phyloP scores from a whole-genome alignment of 805 yeast species.

The Pichia nanzhaoensis region DNA sequence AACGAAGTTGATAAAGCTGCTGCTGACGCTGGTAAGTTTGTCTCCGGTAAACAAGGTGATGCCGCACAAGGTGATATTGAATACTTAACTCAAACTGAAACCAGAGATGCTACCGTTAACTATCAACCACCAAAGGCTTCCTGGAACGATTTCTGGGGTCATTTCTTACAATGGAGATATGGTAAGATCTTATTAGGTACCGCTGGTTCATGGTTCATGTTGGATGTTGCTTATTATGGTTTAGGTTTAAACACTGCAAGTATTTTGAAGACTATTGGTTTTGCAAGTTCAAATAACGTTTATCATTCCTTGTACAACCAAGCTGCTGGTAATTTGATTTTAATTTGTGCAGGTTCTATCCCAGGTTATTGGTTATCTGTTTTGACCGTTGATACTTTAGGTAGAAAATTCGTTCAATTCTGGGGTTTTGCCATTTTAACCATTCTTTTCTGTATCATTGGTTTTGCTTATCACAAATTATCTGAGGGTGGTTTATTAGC shows the following conservation, averaged over 20 bases:
- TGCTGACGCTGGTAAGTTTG: constrained; percentile 48
- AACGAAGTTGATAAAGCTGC: constrained; percentile 50
- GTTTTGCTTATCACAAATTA: constrained; percentile 74
- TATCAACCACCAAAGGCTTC: constrained; percentile 75
- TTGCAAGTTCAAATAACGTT: constrained; percentile 63
- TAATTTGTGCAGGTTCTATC: constrained; percentile 89
- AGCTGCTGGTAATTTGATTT: constrained; percentile 88
- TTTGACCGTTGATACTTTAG: constrained; percentile 72
- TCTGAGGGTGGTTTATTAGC: constrained; percentile 64
- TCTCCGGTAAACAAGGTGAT: constrained; percentile 44
- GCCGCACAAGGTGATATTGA: constrained; percentile 41
- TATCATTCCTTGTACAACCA: constrained; percentile 65
- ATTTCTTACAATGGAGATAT: constrained; percentile 83
- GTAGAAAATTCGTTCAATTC: constrained; percentile 80
- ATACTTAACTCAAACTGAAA: constrained; percentile 40
- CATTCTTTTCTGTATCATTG: constrained; percentile 66
- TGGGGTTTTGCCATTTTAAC: constrained; percentile 71
- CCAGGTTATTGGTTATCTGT: constrained; percentile 91
- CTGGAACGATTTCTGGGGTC: constrained; percentile 58
- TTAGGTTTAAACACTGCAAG: constrained; percentile 75
- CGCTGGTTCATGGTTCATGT: constrained; percentile 85
- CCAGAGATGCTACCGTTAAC: constrained; percentile 31
- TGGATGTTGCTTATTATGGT: constrained; percentile 90
- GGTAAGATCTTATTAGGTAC: constrained; percentile 80
- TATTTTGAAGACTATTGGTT: constrained; percentile 79